Percentiles rank a stretch among this genome's conserved stretches.
Evolutionary conservation across 352 stramenopile genomes (phyloP).

Genomic region (Phytophthora boehmeriae): DNA sequence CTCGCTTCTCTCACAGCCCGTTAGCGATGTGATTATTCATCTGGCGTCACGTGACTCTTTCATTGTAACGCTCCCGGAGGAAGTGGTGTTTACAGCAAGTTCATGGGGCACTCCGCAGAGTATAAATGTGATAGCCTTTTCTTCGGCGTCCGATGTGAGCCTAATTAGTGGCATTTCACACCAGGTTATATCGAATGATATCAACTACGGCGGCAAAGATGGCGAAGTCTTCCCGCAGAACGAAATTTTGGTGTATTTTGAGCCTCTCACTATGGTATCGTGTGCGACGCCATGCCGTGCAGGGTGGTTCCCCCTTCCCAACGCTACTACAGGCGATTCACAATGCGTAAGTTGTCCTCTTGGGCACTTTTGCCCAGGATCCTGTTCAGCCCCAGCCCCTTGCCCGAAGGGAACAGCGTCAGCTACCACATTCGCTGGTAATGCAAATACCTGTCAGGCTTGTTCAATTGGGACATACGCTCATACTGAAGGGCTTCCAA

Average conservation of each 20-base stretch:
- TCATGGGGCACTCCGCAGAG: slow-evolving; percentile 43
- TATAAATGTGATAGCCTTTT: slow-evolving; percentile 37
- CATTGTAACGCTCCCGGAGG: slow-evolving; percentile 31
- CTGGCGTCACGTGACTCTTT: slow-evolving; percentile 32
- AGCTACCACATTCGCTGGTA: slow-evolving; percentile 30
- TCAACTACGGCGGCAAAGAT: slow-evolving; percentile 41
- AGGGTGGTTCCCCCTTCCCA: slow-evolving; percentile 57
- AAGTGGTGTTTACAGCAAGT: slow-evolving; percentile 43
- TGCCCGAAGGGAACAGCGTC: slow-evolving; percentile 56
- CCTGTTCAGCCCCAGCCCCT: slow-evolving; percentile 37
- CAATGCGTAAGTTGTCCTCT: slow-evolving; percentile 55
- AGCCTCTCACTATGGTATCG: slow-evolving; percentile 47
- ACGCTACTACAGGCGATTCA: slow-evolving; percentile 32
- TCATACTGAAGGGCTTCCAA: slow-evolving; percentile 31
- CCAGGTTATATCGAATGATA: slow-evolving; percentile 41
- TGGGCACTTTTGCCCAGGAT: slow-evolving; percentile 54
- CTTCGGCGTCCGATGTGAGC: slow-evolving; percentile 4
- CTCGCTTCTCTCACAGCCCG: slow-evolving; percentile 48
- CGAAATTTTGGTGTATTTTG: slow-evolving; percentile 57
- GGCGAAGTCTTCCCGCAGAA: slow-evolving; percentile 45
- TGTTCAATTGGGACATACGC: slow-evolving; percentile 57
- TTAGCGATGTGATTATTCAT: slow-evolving; percentile 37
- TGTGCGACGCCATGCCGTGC: slow-evolving; percentile 54
- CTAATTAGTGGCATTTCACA: slow-evolving; percentile 39
- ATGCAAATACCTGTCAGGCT: slow-evolving; percentile 28